Percentiles rank a stretch among this genome's conserved stretches.
Evolutionary conservation across 1,284 basidiomycete genomes (phyloP).

Genomic region (Entoloma clypeatum): DNA sequence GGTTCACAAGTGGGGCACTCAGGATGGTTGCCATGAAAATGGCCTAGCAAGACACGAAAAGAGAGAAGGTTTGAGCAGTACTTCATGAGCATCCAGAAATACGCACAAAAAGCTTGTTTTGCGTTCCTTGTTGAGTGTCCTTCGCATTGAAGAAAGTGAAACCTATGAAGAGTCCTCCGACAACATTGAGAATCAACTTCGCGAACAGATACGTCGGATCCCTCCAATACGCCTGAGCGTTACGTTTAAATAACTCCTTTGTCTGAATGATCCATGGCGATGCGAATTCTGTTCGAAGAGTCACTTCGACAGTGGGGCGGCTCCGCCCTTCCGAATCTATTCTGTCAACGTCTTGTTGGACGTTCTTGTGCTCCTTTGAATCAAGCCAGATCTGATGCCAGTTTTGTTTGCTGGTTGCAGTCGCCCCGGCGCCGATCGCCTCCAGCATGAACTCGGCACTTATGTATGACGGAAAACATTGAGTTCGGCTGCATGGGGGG

Average conservation of each 20-base stretch:
- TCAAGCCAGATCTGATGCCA: constrained; percentile 43
- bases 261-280: constrained; percentile 47
- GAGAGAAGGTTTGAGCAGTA: neutral
- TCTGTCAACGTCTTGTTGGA: constrained; percentile 28
- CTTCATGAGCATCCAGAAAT: neutral
- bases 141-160: constrained; percentile 67
- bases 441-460: constrained; percentile 46
- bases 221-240: constrained; percentile 54
- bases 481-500: neutral
- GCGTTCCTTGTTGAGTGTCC: constrained; percentile 59
- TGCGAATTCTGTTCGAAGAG: constrained; percentile 40
- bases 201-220: constrained; percentile 68
- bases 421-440: constrained; percentile 46
- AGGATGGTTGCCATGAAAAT: constrained; percentile 49
- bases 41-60: constrained; percentile 24
- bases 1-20: constrained; percentile 44
- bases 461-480: constrained; percentile 1
- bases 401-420: constrained; percentile 34
- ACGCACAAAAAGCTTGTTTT: constrained; percentile 69
- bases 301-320: constrained; percentile 32
- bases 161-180: constrained; percentile 57
- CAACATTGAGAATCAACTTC: constrained; percentile 53
- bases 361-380: constrained; percentile 28
- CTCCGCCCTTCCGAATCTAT: constrained; percentile 38
- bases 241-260: constrained; percentile 44